Conservation (phyloP, 176 grass and related monocot genomes). For the Echinochloa phyllopogon region DNA sequence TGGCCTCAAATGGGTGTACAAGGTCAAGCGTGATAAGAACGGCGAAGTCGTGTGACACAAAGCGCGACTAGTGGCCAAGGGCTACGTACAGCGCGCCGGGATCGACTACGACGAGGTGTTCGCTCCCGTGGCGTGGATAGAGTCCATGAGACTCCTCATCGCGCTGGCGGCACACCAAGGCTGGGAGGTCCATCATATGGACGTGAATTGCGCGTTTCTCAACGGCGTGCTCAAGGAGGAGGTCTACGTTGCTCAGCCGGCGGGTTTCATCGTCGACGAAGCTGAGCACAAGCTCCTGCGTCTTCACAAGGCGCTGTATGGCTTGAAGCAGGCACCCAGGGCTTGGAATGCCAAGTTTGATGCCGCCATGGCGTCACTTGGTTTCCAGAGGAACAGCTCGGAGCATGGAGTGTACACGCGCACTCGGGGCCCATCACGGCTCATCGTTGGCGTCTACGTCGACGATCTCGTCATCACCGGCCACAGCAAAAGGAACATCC, state of each 20-base stretch:
- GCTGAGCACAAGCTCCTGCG: background rate
- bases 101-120: background rate
- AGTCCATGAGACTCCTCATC: background rate
- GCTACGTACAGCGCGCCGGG: background rate
- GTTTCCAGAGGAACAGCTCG: background rate
- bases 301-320: background rate
- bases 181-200: background rate
- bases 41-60: background rate
- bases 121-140: background rate
- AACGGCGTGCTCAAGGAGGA: background rate
- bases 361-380: background rate
- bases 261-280: background rate
- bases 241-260: background rate
- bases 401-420: background rate
- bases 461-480: background rate
- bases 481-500: accelerated
- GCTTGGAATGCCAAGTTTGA: background rate
- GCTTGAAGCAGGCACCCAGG: background rate
- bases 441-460: background rate
- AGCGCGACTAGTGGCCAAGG: background rate
- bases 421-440: background rate
- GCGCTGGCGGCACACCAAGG: background rate
- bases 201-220: background rate
- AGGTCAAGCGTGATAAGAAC: background rate
- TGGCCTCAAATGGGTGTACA: background rate